Evolutionary conservation across 352 stramenopile species (phyloP).

Genomic region (Pythium insidiosum): DNA sequence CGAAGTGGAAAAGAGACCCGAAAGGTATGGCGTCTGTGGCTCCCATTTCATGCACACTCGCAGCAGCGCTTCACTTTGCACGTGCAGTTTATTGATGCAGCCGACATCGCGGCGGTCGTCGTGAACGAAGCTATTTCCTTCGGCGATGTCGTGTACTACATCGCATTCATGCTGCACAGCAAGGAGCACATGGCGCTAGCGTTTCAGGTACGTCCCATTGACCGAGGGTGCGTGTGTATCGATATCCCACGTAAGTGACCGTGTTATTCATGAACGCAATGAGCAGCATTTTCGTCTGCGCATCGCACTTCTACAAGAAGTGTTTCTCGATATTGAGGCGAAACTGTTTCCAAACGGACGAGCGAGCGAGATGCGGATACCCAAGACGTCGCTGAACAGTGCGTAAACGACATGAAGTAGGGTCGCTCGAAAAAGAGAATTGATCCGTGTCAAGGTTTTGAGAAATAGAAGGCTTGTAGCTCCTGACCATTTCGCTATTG

Average conservation of each 20-base stretch:
- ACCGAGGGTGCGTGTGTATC: background rate
- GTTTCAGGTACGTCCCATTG: constrained; percentile 46
- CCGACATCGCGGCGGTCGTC: constrained; percentile 51
- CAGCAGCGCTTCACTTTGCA: constrained; percentile 31
- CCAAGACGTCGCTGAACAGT: background rate
- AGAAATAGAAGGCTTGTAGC: background rate
- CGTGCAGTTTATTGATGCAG: constrained; percentile 35
- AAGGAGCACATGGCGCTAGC: constrained; percentile 61
- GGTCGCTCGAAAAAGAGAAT: constrained; percentile 1
- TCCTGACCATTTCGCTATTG: background rate
- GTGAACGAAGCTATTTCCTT: constrained; percentile 82
- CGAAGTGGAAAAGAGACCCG: too few relatives aligned
- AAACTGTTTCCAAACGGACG: background rate
- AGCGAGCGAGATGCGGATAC: background rate
- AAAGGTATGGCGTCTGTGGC: too few relatives aligned
- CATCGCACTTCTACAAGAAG: constrained; percentile 56
- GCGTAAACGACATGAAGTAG: constrained; percentile 5
- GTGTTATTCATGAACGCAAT: background rate
- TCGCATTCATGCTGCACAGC: constrained; percentile 70
- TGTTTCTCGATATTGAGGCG: constrained; percentile 22
- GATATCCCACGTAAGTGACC: background rate
- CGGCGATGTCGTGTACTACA: constrained; percentile 68
- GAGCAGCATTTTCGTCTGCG: constrained; percentile 59
- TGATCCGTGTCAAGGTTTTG: background rate
- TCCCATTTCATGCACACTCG: too few relatives aligned